These are phyloP conservation scores for Phaseolus coccineus DNA, from an alignment of 331 rosid species.

Conservation along the genomic window DNA sequence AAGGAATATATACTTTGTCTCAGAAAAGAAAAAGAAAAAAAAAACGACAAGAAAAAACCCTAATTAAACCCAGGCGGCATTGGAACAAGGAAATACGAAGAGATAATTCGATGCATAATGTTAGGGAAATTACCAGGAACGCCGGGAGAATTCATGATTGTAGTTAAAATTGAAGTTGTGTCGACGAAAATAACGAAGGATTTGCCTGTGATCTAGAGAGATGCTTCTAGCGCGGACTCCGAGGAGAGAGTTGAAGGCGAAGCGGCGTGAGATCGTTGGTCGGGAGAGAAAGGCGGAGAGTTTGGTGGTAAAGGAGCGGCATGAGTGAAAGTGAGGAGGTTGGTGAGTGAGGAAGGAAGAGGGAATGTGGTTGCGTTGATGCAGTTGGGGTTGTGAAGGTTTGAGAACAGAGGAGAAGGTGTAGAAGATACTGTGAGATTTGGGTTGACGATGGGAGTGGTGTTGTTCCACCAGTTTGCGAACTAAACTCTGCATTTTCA, in stretches of 20 bases:
- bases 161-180: conserved; percentile 47
- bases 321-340: conserved; percentile 26
- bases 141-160: conserved; percentile 26
- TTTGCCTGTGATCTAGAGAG: conserved; percentile 41
- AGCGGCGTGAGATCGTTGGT: conserved; percentile 37
- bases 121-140: conserved; percentile 58
- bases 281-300: conserved; percentile 50
- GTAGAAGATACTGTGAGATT: conserved; percentile 38
- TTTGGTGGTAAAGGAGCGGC: conserved; percentile 45
- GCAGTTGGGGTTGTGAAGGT: conserved; percentile 8
- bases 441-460: conserved; percentile 10
- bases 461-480: conserved; percentile 43
- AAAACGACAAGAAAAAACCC: conserved; percentile 33
- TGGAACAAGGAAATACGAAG: background rate
- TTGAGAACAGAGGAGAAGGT: conserved; percentile 45
- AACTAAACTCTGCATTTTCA: conserved; percentile 58
- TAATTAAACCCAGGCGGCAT: background rate
- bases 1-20: background rate
- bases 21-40: background rate
- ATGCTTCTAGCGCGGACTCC: conserved; percentile 40
- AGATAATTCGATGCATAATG: background rate
- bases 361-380: conserved; percentile 42
- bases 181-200: conserved; percentile 49
- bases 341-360: conserved; percentile 36
- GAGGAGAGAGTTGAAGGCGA: conserved; percentile 38